These are phyloP conservation scores for Chondrus crispus DNA, from an alignment of 23 red algal species.

Conservation along the genomic window DNA sequence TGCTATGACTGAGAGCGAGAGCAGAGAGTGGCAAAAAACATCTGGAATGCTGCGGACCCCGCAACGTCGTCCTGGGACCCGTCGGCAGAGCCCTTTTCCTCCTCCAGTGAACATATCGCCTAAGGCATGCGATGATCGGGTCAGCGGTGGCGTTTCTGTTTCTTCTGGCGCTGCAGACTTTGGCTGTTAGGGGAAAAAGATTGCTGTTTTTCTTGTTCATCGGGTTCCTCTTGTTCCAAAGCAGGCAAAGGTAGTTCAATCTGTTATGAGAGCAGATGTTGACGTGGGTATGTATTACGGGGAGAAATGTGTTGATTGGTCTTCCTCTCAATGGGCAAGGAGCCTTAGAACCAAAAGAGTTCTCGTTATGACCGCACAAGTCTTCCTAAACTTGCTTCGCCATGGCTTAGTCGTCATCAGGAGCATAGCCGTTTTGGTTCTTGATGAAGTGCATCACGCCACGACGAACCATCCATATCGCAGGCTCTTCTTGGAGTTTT, in stretches of 20 bases:
- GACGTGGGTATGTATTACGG: slow-evolving; percentile 28
- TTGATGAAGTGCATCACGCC: slow-evolving; percentile 69
- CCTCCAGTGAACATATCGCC: no score
- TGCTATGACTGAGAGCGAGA: no score
- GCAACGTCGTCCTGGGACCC: no score
- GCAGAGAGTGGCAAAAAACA: no score
- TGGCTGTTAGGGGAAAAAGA: neutral
- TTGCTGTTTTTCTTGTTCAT: slow-evolving; percentile 51
- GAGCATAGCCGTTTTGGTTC: slow-evolving; percentile 32
- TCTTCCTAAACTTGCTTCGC: slow-evolving; percentile 55
- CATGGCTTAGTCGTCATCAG: slow-evolving; percentile 43
- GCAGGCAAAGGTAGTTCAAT: slow-evolving; percentile 13
- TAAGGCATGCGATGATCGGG: no score
- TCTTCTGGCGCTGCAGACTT: no score
- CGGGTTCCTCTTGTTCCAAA: slow-evolving; percentile 51
- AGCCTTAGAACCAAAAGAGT: slow-evolving; percentile 34
- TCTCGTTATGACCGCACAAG: slow-evolving; percentile 59
- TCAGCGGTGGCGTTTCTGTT: no score
- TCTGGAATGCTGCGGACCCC: no score
- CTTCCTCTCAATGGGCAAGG: slow-evolving; percentile 3
- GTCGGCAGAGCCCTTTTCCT: no score
- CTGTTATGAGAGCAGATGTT: slow-evolving; percentile 23
- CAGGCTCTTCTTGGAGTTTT: slow-evolving; percentile 53
- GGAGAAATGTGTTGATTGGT: slow-evolving; percentile 51
- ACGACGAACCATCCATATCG: slow-evolving; percentile 50